These are phyloP conservation scores for Pittosporum tobira DNA, from an alignment of 129 eudicot species.

Conservation along the genomic window DNA sequence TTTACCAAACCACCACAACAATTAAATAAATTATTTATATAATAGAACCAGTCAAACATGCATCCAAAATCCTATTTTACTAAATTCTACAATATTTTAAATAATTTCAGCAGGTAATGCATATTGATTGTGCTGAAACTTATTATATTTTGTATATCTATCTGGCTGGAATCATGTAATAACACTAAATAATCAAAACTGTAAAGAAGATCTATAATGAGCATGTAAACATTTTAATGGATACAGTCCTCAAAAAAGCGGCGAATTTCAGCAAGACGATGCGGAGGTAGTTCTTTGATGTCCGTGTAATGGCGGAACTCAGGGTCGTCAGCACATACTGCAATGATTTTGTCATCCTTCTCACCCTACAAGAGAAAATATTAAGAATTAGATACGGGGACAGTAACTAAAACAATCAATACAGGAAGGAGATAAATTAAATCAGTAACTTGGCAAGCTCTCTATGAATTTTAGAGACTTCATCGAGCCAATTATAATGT, in stretches of 20 bases:
- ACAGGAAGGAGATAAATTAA: not conserved
- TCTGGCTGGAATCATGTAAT: not conserved
- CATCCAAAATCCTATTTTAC: too few relatives aligned
- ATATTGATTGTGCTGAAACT: not conserved
- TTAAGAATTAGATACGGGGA: not conserved
- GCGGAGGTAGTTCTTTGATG: conserved; percentile 84
- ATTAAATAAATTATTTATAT: too few relatives aligned
- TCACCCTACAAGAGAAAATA: conserved; percentile 52
- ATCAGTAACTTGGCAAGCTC: not conserved
- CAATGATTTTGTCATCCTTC: conserved; percentile 91
- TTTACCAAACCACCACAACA: not conserved
- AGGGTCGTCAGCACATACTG: conserved; percentile 98
- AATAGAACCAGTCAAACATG: too few relatives aligned
- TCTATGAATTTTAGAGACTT: not conserved
- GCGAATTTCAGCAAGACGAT: conserved; percentile 94
- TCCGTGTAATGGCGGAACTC: conserved; percentile 83
- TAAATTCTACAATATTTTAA: too few relatives aligned
- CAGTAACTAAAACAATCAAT: not conserved
- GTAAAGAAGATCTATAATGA: not conserved
- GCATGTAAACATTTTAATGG: conserved; percentile 20
- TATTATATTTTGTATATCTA: not conserved
- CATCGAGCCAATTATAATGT: too few relatives aligned
- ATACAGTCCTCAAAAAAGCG: conserved; percentile 99
- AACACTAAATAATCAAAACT: not conserved
- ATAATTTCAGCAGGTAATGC: not conserved